Base-by-base conservation (phyloP, 345 rosid genomes). In the Geranium brycei region DNA sequence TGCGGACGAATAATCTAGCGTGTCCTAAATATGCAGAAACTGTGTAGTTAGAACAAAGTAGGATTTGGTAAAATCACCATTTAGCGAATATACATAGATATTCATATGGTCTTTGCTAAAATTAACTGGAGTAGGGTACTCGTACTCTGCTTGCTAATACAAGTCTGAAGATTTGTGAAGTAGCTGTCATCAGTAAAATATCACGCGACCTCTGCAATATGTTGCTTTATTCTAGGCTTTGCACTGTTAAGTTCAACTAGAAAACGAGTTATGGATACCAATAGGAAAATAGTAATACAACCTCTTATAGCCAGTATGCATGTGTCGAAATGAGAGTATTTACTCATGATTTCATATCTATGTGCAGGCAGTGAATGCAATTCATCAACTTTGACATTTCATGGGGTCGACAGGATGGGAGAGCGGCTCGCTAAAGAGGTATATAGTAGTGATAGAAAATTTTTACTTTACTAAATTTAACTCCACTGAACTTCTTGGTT, bases 381-480 rank as follows among this genome's bases (percentile, higher is more conserved):
- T 76, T 71, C 70, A 69, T 80, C 83, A 18, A 89, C 77, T 67
- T 73, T 89, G 80, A 91, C 96, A 31, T 89, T 89, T 78, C 91
- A 89, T 73, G 96, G 96, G 38, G 93, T 92, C 60, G 98, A 92
- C 82, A 62, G 71, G 74, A 89, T 87, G 96, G 98, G 98, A 67
- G 88, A 92, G 64, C 80, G 98, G 81, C 78, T 92, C 58, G 96
- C 96, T 14, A 66, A 85, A 74, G 98, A 92, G 95, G 98, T 91
- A 79, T 58, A 57, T 64, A 62, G 67, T 62, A 57, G 61, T 64
- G 64, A 58, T 51, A 14, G 47, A 64, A 23, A 61, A 62, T 6
- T 66, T 75, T 35, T 58, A 57, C 57, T 51, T 61, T 31, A 17
- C 63, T n/a, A 64, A 68, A 57, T 61, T 38, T 17, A 57, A 14